Conservation (phyloP, 2,329 filamentous ascomycete species). For the Trichoderma asperellum region DNA sequence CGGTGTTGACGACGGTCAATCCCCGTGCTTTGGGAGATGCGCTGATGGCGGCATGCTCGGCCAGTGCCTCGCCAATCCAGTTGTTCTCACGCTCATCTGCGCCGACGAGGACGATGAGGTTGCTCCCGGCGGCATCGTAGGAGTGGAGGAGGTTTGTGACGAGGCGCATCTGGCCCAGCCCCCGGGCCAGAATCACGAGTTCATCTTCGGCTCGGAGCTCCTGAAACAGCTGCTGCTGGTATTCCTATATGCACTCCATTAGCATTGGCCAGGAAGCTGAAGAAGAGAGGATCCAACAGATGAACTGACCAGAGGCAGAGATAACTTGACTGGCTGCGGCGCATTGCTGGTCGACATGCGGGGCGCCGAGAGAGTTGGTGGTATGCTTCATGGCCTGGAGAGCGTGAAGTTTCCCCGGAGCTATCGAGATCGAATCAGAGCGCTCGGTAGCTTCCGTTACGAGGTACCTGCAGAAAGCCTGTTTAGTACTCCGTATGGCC, state of each 20-base stretch:
- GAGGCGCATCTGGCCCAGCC: constrained; percentile 87
- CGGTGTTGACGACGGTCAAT: constrained; percentile 90
- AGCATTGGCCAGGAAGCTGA: constrained; percentile 9
- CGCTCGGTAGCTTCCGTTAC: not conserved
- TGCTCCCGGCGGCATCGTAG: constrained; percentile 94
- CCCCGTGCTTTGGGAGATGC: constrained; percentile 80
- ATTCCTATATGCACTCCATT: constrained; percentile 59
- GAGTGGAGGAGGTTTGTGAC: constrained; percentile 96
- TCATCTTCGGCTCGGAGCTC: constrained; percentile 90
- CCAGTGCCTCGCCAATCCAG: constrained; percentile 94
- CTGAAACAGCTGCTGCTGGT: constrained; percentile 94
- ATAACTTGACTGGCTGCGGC: constrained; percentile 76
- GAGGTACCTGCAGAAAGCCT: not conserved
- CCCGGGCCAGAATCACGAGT: constrained; percentile 87
- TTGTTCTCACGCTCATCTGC: constrained; percentile 92
- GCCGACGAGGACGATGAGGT: constrained; percentile 84
- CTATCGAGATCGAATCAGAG: not conserved
- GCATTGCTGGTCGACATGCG: constrained; percentile 59
- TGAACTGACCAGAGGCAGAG: constrained; percentile 60
- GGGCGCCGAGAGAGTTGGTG: constrained; percentile 29
- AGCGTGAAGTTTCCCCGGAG: constrained; percentile 13
- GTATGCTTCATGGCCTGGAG: constrained; percentile 13
- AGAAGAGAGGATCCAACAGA: not conserved
- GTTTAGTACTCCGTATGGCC: not conserved
- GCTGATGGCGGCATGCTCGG: constrained; percentile 92